Conservation (phyloP, 768 basidiomycete species). For the Termitomyces sp. region DNA sequence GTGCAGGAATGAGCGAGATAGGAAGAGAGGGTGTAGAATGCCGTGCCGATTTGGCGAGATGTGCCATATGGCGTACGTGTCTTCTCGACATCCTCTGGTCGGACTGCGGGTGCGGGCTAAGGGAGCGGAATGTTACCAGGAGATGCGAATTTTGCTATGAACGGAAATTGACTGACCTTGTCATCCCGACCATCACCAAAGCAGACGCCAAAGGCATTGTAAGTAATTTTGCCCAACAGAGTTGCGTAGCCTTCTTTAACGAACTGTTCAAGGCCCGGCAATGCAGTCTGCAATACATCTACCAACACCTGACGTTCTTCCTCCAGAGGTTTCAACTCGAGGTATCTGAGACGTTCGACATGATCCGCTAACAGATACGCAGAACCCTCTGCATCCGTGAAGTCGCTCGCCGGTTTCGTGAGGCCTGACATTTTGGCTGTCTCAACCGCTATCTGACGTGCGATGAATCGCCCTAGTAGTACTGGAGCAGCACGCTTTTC, state of each 20-base stretch:
- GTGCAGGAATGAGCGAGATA: slow-evolving; percentile 75
- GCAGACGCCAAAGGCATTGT: slow-evolving; percentile 74
- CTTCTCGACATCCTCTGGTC: slow-evolving; percentile 67
- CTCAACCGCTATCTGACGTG: slow-evolving; percentile 63
- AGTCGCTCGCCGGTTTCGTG: slow-evolving; percentile 26
- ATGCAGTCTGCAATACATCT: slow-evolving; percentile 49
- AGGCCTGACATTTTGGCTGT: slow-evolving; percentile 43
- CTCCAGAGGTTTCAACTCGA: slow-evolving; percentile 44
- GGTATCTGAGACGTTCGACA: slow-evolving; percentile 65
- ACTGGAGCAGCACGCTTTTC: slow-evolving; percentile 39
- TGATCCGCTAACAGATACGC: slow-evolving; percentile 72
- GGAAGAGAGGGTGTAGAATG: slow-evolving; percentile 70
- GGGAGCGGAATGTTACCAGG: background rate
- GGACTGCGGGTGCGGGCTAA: slow-evolving; percentile 46
- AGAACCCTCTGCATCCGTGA: slow-evolving; percentile 38
- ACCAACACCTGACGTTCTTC: slow-evolving; percentile 47
- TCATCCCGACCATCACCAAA: slow-evolving; percentile 62
- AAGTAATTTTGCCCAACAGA: slow-evolving; percentile 64
- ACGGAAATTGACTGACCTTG: slow-evolving; percentile 40
- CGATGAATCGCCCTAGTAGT: slow-evolving; percentile 67
- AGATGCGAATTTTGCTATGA: background rate
- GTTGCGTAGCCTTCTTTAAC: slow-evolving; percentile 57
- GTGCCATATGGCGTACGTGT: slow-evolving; percentile 78
- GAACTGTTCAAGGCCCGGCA: slow-evolving; percentile 71
- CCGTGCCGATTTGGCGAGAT: slow-evolving; percentile 67